Conservation (phyloP, 2,329 filamentous ascomycete genomes). For the Fonsecaea pugnacius region DNA sequence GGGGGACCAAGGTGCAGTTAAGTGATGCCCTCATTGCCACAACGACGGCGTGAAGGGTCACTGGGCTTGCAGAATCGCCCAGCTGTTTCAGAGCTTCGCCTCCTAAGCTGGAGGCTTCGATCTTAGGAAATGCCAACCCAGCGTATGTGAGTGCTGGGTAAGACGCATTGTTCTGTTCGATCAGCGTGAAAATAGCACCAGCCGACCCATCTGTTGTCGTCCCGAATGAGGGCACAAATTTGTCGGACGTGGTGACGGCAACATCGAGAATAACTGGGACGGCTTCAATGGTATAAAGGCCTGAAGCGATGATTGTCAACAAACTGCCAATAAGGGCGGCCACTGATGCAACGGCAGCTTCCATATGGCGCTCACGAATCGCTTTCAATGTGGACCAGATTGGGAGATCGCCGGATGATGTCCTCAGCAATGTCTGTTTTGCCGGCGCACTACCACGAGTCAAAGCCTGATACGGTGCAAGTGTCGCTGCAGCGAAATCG, state of each 20-base stretch:
- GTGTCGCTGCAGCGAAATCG: conserved; percentile 26
- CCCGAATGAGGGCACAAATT: conserved; percentile 31
- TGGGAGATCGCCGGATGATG: neutral
- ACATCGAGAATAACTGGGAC: neutral
- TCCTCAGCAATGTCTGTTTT: conserved; percentile 1
- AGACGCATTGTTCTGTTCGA: conserved; percentile 22
- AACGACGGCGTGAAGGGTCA: conserved; percentile 1
- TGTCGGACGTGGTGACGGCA: conserved; percentile 35
- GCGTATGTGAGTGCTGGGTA: conserved; percentile 23
- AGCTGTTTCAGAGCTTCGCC: neutral
- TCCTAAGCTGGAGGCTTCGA: conserved; percentile 6
- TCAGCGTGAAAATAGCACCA: conserved; percentile 15
- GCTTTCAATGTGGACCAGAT: conserved; percentile 6
- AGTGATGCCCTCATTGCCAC: conserved; percentile 8
- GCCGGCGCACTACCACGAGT: neutral
- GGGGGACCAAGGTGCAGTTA: conserved; percentile 6
- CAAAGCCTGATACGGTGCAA: conserved; percentile 12
- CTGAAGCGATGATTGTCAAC: conserved; percentile 37
- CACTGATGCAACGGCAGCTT: conserved; percentile 23
- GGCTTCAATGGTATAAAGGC: conserved; percentile 38
- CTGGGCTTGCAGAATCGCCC: neutral
- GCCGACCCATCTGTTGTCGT: conserved; percentile 20
- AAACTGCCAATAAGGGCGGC: conserved; percentile 32
- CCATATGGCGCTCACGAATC: conserved; percentile 1
- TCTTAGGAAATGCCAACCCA: conserved; percentile 21